Percentiles rank a stretch among this genome's conserved stretches.
phyloP scores from a whole-genome alignment of 805 yeast genomes.

The Ogataea dorogensis region DNA sequence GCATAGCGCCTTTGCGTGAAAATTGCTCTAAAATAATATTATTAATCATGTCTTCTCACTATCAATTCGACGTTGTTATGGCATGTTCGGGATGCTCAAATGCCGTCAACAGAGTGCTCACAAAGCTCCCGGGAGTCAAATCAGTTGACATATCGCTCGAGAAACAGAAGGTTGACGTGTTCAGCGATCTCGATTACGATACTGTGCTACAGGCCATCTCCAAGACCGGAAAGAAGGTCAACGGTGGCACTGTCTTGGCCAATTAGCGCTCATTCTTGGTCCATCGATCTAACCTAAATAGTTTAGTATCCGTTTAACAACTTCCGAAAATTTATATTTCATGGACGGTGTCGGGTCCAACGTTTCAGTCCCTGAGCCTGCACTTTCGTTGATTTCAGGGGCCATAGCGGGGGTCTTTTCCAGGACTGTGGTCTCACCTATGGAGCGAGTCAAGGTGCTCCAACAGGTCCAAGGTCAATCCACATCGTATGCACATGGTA shows the following conservation, averaged over 20 bases:
- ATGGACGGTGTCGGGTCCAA: neutral
- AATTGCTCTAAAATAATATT: conserved; percentile 3
- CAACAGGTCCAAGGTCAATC: conserved; percentile 76
- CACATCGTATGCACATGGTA: conserved; percentile 54
- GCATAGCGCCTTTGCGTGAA: neutral
- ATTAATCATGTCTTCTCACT: conserved; percentile 48
- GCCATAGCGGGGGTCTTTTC: conserved; percentile 81
- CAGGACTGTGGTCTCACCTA: conserved; percentile 90
- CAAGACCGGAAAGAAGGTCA: conserved; percentile 88
- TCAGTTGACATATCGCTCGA: conserved; percentile 73
- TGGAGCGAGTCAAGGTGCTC: conserved; percentile 89
- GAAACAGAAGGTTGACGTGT: conserved; percentile 78
- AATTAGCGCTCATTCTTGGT: neutral
- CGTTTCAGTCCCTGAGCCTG: conserved; percentile 40
- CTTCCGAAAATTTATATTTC: neutral
- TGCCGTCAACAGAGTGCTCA: conserved; percentile 78
- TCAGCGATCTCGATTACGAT: conserved; percentile 64
- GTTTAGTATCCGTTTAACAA: no score
- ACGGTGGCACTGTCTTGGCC: conserved; percentile 54
- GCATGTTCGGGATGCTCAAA: conserved; percentile 83
- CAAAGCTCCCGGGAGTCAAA: conserved; percentile 70
- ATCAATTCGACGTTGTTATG: conserved; percentile 82
- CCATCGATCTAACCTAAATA: neutral
- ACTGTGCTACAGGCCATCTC: conserved; percentile 75
- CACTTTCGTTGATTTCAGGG: conserved; percentile 67